Percentiles rank a stretch among this genome's conserved stretches.
Conservation (phyloP, 2,329 filamentous ascomycete genomes). For the Sporothrix sp. region DNA sequence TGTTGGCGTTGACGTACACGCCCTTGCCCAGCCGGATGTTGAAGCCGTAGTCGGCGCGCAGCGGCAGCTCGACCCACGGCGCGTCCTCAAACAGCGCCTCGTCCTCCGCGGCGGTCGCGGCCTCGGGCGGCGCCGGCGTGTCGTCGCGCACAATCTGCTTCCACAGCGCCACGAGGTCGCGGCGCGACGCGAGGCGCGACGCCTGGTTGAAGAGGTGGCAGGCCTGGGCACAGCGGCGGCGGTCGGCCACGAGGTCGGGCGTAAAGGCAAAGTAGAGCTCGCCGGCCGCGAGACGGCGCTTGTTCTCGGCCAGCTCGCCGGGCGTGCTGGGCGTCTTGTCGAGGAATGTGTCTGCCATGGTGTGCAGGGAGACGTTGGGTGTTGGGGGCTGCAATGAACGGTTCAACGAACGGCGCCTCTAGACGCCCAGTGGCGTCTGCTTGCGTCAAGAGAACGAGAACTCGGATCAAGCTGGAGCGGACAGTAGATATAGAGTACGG, state of each 20-base stretch:
- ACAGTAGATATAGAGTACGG: too few species aligned
- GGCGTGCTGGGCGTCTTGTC: conserved; percentile 13
- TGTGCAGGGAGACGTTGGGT: neutral
- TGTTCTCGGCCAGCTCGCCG: conserved; percentile 39
- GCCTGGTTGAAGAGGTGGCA: conserved; percentile 50
- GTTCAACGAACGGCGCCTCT: too few species aligned
- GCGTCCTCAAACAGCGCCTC: conserved; percentile 52
- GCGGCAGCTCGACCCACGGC: conserved; percentile 59
- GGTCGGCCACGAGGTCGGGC: conserved; percentile 53
- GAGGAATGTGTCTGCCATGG: neutral
- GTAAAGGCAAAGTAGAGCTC: conserved; percentile 68
- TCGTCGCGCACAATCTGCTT: conserved; percentile 41
- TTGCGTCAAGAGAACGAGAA: too few species aligned
- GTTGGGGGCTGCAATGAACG: neutral
- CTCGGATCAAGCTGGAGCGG: too few species aligned
- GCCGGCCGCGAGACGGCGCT: conserved; percentile 50
- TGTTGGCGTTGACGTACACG: conserved; percentile 67
- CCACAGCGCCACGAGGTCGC: conserved; percentile 57
- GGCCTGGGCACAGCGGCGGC: conserved; percentile 53
- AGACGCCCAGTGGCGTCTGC: too few species aligned
- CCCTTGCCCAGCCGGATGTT: conserved; percentile 61
- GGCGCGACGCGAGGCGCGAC: conserved; percentile 46
- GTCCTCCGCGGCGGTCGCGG: conserved; percentile 51
- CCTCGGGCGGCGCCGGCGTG: conserved; percentile 48
- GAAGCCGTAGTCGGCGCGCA: conserved; percentile 63